phyloP scores from a whole-genome alignment of 1,284 basidiomycete species.

The Taiwanofungus camphoratus region DNA sequence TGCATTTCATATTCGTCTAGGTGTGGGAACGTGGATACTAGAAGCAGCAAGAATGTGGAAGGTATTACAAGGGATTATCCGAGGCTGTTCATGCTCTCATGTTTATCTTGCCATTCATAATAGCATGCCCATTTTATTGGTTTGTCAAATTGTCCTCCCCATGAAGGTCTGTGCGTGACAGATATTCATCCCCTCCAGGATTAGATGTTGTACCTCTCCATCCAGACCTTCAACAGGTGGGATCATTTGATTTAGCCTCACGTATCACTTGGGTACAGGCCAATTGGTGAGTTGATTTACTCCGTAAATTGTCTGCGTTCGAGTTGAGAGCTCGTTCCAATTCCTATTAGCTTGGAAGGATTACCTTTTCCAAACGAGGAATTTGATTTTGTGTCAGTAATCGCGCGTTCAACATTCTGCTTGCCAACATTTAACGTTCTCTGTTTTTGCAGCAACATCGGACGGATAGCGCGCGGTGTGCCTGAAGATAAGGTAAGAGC shows the following conservation, averaged over 20 bases:
- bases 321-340: constrained; percentile 1
- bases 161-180: background rate
- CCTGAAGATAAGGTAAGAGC: constrained; percentile 60
- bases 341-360: constrained; percentile 45
- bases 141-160: constrained; percentile 23
- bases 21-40: constrained; percentile 63
- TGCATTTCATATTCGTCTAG: constrained; percentile 25
- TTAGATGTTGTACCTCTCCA: constrained; percentile 65
- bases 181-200: constrained; percentile 36
- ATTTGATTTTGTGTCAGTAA: constrained; percentile 65
- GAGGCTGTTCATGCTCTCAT: constrained; percentile 2
- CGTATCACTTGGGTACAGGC: constrained; percentile 64
- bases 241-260: constrained; percentile 46
- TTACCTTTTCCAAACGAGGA: constrained; percentile 65
- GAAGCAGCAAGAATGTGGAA: constrained; percentile 57
- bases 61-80: constrained; percentile 34
- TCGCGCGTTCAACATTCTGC: background rate
- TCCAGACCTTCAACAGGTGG: constrained; percentile 52
- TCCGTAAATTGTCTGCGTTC: constrained; percentile 1
- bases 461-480: constrained; percentile 62
- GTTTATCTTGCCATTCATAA: background rate
- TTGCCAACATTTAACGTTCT: background rate
- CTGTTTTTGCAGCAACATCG: constrained; percentile 44
- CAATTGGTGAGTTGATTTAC: constrained; percentile 62
- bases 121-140: constrained; percentile 55